Evolutionary conservation across 2,329 filamentous ascomycete species (phyloP).

Genomic region (Magnaporthales sp.): DNA sequence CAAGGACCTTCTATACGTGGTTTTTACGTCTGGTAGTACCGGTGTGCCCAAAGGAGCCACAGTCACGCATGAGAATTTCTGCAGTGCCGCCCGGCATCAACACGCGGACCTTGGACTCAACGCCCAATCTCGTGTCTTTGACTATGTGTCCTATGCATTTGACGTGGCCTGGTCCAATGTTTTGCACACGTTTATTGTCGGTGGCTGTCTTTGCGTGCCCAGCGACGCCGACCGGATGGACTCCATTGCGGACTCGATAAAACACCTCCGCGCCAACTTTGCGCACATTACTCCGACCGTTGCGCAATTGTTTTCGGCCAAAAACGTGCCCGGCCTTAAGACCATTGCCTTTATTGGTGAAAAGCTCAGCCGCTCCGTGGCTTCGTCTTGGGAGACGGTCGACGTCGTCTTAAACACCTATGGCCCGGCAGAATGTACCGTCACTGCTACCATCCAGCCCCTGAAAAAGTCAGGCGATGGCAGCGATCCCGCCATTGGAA

Average conservation of each 20-base stretch:
- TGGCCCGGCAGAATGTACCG: neutral
- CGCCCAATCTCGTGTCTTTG: conserved; percentile 12
- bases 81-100: neutral
- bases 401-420: neutral
- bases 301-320: conserved; percentile 7
- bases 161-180: conserved; percentile 42
- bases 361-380: too few species aligned
- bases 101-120: conserved; percentile 20
- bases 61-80: neutral
- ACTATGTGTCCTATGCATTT: conserved; percentile 28
- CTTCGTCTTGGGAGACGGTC: neutral
- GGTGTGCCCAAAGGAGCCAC: conserved; percentile 42
- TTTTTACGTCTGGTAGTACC: conserved; percentile 52
- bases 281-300: conserved; percentile 43
- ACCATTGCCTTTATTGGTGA: neutral
- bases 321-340: conserved; percentile 2
- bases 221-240: neutral
- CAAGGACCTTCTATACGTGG: conserved; percentile 24
- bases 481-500: too few species aligned
- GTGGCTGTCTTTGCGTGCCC: neutral
- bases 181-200: neutral
- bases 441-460: too few species aligned
- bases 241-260: conserved; percentile 26
- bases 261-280: conserved; percentile 45
- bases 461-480: too few species aligned